These are phyloP conservation scores for Albifimbria verrucaria DNA, from an alignment of 2,329 filamentous ascomycete species.

Conservation along the genomic window DNA sequence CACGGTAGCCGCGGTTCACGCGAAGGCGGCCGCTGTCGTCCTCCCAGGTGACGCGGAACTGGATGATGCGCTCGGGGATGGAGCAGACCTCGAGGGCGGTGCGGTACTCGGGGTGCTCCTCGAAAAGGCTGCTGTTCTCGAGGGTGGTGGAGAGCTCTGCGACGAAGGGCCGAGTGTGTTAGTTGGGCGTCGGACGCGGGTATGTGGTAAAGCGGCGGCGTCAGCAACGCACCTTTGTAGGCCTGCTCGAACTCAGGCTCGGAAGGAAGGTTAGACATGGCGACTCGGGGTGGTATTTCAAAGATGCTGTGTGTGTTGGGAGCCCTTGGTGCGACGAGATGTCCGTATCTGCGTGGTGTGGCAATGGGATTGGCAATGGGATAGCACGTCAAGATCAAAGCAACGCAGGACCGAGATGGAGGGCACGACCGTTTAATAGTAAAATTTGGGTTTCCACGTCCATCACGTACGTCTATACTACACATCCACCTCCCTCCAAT, in stretches of 20 bases:
- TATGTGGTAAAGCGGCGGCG: constrained; percentile 7
- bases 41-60: constrained; percentile 98
- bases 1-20: constrained; percentile 92
- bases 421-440: not conserved
- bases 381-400: not conserved
- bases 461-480: too few relatives aligned
- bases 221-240: constrained; percentile 70
- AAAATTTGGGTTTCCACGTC: too few relatives aligned
- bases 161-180: constrained; percentile 1
- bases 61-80: constrained; percentile 91
- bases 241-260: constrained; percentile 99
- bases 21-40: constrained; percentile 85
- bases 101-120: constrained; percentile 91
- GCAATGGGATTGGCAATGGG: not conserved
- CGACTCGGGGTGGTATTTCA: constrained; percentile 19
- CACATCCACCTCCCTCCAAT: not conserved
- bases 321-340: too few relatives aligned
- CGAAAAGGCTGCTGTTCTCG: constrained; percentile 88
- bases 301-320: constrained; percentile 5
- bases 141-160: constrained; percentile 91
- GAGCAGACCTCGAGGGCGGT: constrained; percentile 84
- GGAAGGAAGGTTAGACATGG: constrained; percentile 77
- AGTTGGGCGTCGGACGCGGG: not conserved
- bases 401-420: not conserved
- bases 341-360: not conserved